Base-by-base conservation (phyloP, 192 early-diverging fungal species). In the Coemansia sp. region DNA sequence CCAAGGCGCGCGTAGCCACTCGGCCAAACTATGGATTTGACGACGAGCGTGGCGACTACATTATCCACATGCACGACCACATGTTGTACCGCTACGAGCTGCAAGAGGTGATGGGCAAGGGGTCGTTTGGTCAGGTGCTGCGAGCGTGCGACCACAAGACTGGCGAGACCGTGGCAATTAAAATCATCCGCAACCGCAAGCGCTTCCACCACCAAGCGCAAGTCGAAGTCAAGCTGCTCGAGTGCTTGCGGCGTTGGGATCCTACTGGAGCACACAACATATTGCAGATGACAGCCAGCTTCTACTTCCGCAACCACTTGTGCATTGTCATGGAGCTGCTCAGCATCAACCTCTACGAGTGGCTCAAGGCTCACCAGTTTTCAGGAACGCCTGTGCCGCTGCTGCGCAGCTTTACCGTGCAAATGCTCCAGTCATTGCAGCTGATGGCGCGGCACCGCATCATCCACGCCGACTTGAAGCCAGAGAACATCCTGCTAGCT, bases 391-490 rank as follows among this genome's bases (percentile, higher is more conserved):
- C 73, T 10, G 76, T 60, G 31, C 66, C 65, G 63, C 64, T 85
- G 60, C 71, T 77, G 39, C 70, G 66, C 11, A 43, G 45, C 59
- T 90, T 97, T 48, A 85, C 91, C 11, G 76, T 84, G 3, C 96
- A 98, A 72, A 86, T 98, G 50, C 82, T 98, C 33, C 87, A 93
- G 53, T 89, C 91, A 18, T 76, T 99, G 55, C 72, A 85, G 26
- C 70, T 97, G 34, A 77, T 99, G 67, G 70, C 82, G 37, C 76
- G 83, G 35, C 85, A 92, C 61, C 83, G 79, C 28, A 92, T 99
- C 56, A 91, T 99, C 20, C 96, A 99, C 62, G 97, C 95, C 60
- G 96, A 99, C 78, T 83, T 99, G 64, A 99, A 99, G 69, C 95
- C 95, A 5, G 95, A 97, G 86, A 98, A 98, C 70, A 87, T 98